These are phyloP conservation scores for Blastomyces parvus DNA, from an alignment of 2,329 filamentous ascomycete genomes.

Conservation along the genomic window DNA sequence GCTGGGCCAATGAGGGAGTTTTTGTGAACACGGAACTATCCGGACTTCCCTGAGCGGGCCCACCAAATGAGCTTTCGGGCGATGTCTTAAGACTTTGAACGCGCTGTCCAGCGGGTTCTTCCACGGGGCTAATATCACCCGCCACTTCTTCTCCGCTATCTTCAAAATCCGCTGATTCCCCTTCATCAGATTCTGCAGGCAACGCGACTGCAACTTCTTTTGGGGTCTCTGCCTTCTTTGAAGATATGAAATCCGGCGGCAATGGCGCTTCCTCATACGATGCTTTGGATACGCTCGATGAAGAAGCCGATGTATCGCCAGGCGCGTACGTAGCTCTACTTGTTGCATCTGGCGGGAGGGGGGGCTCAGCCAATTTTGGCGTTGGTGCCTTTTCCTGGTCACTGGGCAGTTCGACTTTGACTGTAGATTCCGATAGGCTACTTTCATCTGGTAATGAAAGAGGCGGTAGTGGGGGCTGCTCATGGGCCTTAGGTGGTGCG, in stretches of 20 bases:
- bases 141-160: slow-evolving; percentile 41
- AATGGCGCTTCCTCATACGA: slow-evolving; percentile 34
- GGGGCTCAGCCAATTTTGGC: slow-evolving; percentile 27
- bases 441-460: slow-evolving; percentile 29
- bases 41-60: slow-evolving; percentile 27
- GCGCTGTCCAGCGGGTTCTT: slow-evolving; percentile 22
- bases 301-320: slow-evolving; percentile 42
- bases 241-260: slow-evolving; percentile 22
- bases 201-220: slow-evolving; percentile 24
- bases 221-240: slow-evolving; percentile 17
- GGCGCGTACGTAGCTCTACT: slow-evolving; percentile 38
- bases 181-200: slow-evolving; percentile 28
- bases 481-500: slow-evolving; percentile 23
- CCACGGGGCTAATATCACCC: slow-evolving; percentile 29
- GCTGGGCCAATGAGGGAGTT: slow-evolving; percentile 23
- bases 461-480: slow-evolving; percentile 22
- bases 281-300: slow-evolving; percentile 34
- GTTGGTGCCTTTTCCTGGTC: slow-evolving; percentile 26
- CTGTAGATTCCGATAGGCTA: slow-evolving; percentile 20
- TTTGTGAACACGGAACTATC: slow-evolving; percentile 35
- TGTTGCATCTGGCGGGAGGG: slow-evolving; percentile 41
- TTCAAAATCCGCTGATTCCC: slow-evolving; percentile 33
- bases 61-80: slow-evolving; percentile 38
- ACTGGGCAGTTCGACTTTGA: slow-evolving; percentile 27
- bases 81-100: slow-evolving; percentile 32